Conservation (phyloP, 331 rosid genomes). For the Erythrophleum ivorense region DNA sequence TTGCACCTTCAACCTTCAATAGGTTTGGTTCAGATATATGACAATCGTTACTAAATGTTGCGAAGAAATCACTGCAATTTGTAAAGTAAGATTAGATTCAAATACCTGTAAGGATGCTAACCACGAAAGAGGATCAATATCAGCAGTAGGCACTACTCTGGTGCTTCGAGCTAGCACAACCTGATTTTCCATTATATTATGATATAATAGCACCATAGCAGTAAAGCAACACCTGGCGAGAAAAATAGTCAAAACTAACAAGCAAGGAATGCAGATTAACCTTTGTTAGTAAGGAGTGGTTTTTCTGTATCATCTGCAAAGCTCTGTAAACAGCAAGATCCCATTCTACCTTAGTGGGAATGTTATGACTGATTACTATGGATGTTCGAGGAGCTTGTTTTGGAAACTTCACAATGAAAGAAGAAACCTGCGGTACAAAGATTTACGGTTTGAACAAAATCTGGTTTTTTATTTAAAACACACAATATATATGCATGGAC, state of each 20-base stretch:
- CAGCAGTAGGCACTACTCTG: constrained; percentile 70
- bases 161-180: constrained; percentile 95
- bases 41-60: constrained; percentile 20
- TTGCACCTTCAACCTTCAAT: constrained; percentile 75
- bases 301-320: constrained; percentile 66
- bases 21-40: constrained; percentile 33
- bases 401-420: constrained; percentile 56
- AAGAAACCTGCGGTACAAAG: constrained; percentile 67
- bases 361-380: constrained; percentile 66
- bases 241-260: neutral
- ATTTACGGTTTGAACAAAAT: constrained; percentile 9
- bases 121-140: constrained; percentile 80
- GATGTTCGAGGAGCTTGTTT: constrained; percentile 64
- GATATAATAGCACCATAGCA: constrained; percentile 4
- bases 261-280: constrained; percentile 43
- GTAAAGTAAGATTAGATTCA: constrained; percentile 14
- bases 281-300: constrained; percentile 71
- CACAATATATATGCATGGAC: constrained; percentile 42
- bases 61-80: constrained; percentile 23
- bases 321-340: constrained; percentile 75
- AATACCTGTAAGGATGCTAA: constrained; percentile 80
- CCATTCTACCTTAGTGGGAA: constrained; percentile 74
- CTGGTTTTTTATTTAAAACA: neutral
- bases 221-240: constrained; percentile 15
- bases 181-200: constrained; percentile 49